Base-by-base conservation (phyloP, 345 rosid genomes). In the Citrus glauca region DNA sequence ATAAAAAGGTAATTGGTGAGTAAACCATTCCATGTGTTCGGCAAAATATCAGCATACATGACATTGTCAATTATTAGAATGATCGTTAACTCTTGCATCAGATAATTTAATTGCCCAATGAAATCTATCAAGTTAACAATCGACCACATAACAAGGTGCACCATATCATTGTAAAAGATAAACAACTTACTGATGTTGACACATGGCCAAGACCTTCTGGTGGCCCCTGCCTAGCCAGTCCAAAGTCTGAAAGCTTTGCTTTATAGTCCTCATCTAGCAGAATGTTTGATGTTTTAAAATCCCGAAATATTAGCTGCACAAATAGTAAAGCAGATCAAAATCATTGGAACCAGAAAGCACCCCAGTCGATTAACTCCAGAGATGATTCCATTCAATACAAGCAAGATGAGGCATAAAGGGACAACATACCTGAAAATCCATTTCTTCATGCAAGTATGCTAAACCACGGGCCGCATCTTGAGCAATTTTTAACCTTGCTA, bases 231-330 rank as follows among this genome's bases (percentile, higher is more conserved):
- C 98, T 88, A 59, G 98, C 99, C 76, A 96, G 77, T 83, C 99
- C 99, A 74, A 93, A 96, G 82, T 96, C 98, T 6, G 99, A 96
- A 80, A 96, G 97, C 79, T 96, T 96, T 5, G 99, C 98, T 59
- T 88, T 83, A 80, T 91, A 91, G 57, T 90, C 90, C 85, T 91
- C 95, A 50, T 91, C 99, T 19, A 96, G 91, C 68, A 96, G 92
- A 76, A 94, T 82, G 56, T 96, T 96, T 1, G 99, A 96, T 27
- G 99, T 77, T 81, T 96, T 96, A 78, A 96, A 92, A 81, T 96
- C 99, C 71, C 98, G 93, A 77, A 92, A 94, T 59, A 93, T 96
- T 45, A 96, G 84, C 99, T 96, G 88, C 80, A 82, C 24, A 22
- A 69, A 81, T 33, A 16, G 59, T 9, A 55, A 61, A 70, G 64